A percentile compares a stretch with the other conserved stretches of the same genome.
phyloP scores from a whole-genome alignment of 176 grass and related monocot genomes.

The Aegilops bicornis region DNA sequence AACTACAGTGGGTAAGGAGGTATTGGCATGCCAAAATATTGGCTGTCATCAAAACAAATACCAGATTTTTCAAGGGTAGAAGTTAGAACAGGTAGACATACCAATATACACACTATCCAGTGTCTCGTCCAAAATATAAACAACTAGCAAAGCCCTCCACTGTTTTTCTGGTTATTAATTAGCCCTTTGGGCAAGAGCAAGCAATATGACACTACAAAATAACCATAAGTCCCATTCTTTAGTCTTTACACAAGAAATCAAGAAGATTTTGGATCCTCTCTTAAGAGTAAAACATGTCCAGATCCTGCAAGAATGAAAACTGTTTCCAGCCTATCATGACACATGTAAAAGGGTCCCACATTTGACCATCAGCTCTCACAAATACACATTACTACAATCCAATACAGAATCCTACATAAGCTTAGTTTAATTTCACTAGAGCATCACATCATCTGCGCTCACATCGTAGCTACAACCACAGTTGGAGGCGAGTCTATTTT shows the following conservation, averaged over 20 bases:
- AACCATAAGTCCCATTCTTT: neutral
- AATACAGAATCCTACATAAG: neutral
- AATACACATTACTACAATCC: neutral
- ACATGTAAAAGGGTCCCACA: neutral
- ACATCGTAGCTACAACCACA: neutral
- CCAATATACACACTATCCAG: neutral
- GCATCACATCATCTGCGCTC: neutral
- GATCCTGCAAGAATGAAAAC: neutral
- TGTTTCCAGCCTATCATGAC: neutral
- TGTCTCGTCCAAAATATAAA: neutral
- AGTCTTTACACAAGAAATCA: neutral
- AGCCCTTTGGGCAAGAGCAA: neutral
- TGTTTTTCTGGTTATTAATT: neutral
- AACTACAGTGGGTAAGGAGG: neutral
- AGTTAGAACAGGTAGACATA: neutral
- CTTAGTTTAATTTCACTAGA: neutral
- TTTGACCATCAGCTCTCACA: neutral
- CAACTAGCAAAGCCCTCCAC: neutral
- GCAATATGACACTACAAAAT: neutral
- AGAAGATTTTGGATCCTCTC: neutral
- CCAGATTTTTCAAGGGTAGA: neutral
- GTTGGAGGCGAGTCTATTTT: too few species aligned
- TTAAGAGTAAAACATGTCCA: neutral
- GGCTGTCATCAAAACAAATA: neutral
- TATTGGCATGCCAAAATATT: neutral